These are phyloP conservation scores for Glarea lozoyensis DNA, from an alignment of 495 filamentous ascomycete genomes.

Conservation along the genomic window DNA sequence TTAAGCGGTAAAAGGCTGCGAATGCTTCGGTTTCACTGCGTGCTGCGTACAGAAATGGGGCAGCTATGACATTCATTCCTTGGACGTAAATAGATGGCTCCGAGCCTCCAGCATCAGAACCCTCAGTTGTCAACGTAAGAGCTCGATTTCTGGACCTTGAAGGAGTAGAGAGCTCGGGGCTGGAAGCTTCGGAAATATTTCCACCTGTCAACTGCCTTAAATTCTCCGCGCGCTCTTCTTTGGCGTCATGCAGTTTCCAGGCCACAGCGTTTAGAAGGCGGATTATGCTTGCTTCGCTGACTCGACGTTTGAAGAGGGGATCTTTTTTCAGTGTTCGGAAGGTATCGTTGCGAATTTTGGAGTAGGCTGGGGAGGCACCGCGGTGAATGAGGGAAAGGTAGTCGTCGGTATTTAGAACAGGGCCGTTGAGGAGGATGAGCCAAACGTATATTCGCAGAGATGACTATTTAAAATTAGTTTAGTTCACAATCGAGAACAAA, in stretches of 20 bases:
- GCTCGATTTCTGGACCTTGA: constrained; percentile 42
- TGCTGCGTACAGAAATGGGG: constrained; percentile 92
- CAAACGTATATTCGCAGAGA: constrained; percentile 89
- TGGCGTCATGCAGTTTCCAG: constrained; percentile 82
- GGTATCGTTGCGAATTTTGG: constrained; percentile 96
- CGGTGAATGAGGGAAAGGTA: constrained; percentile 89
- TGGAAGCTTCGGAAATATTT: constrained; percentile 12
- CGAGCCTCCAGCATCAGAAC: constrained; percentile 40
- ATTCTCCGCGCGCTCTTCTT: constrained; percentile 34
- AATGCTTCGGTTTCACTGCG: constrained; percentile 93
- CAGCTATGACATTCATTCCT: constrained; percentile 99
- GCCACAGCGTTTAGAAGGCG: constrained; percentile 93
- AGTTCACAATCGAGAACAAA: not conserved
- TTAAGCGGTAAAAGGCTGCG: constrained; percentile 77
- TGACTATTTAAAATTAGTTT: constrained; percentile 47
- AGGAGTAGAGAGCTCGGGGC: constrained; percentile 31
- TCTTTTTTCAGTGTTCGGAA: constrained; percentile 95
- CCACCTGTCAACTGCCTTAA: constrained; percentile 22
- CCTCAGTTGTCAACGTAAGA: constrained; percentile 48
- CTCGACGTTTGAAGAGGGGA: constrained; percentile 87
- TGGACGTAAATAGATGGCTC: constrained; percentile 87
- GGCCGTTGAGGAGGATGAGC: constrained; percentile 81
- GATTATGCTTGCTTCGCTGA: constrained; percentile 91
- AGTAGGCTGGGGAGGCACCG: constrained; percentile 85
- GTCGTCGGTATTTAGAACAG: constrained; percentile 71